Conservation (phyloP, 176 grass and related monocot species). For the Oropetium thomaeum region DNA sequence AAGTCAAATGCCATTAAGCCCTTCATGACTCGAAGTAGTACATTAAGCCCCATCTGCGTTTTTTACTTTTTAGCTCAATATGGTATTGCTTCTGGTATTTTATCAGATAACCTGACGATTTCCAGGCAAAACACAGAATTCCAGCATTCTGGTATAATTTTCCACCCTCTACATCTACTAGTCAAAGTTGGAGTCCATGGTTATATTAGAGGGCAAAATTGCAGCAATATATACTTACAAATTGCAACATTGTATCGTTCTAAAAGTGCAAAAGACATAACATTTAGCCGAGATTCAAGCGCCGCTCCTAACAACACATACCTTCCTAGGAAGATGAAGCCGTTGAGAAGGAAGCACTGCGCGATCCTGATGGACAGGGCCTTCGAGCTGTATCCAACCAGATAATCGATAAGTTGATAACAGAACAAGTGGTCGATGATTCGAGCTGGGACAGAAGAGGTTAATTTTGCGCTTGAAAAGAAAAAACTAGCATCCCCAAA, state of each 20-base stretch:
- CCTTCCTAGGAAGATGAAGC: constrained; percentile 92
- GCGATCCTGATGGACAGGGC: constrained; percentile 61
- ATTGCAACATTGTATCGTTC: not conserved
- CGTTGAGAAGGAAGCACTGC: constrained; percentile 94
- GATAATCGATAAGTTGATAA: constrained; percentile 9
- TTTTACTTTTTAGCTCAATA: not conserved
- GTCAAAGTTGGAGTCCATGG: not conserved
- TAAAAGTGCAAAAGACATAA: not conserved
- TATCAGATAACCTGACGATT: not conserved
- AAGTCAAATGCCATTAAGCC: not conserved
- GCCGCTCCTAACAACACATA: constrained; percentile 34
- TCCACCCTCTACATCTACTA: not conserved
- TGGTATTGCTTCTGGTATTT: not conserved
- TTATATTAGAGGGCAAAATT: not conserved
- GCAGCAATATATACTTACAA: not conserved
- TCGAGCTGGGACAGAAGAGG: not conserved
- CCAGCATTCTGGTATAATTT: not conserved
- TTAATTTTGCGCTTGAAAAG: not conserved
- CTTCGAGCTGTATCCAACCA: constrained; percentile 58
- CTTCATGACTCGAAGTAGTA: not conserved
- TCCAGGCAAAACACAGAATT: not conserved
- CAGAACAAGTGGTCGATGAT: not conserved
- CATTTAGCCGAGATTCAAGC: not conserved
- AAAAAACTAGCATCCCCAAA: not conserved
- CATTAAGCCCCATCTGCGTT: not conserved